Percentiles rank a stretch among this genome's conserved stretches.
phyloP scores from a whole-genome alignment of 495 filamentous ascomycete genomes.

The Podospora fimiseda region DNA sequence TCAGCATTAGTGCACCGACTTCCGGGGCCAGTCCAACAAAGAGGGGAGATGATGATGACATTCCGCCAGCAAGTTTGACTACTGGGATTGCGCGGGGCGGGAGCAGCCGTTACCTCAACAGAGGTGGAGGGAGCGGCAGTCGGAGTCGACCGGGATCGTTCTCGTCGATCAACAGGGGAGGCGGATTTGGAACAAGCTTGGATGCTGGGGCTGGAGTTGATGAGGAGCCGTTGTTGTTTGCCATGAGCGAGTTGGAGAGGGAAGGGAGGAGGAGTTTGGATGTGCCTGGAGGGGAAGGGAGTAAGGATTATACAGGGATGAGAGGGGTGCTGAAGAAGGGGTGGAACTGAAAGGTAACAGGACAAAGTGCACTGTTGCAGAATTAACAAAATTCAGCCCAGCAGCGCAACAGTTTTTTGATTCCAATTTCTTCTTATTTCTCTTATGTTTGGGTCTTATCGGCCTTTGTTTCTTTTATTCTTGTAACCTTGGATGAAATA shows the following conservation, averaged over 20 bases:
- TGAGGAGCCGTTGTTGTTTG: slow-evolving; percentile 78
- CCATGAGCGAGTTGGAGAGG: slow-evolving; percentile 76
- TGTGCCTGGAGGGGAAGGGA: slow-evolving; percentile 10
- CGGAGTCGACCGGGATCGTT: slow-evolving; percentile 20
- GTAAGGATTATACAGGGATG: slow-evolving; percentile 16
- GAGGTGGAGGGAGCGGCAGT: background rate
- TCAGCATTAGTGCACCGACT: no score
- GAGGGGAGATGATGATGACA: background rate
- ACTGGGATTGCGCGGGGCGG: slow-evolving; percentile 10
- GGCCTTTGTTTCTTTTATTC: no score
- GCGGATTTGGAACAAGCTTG: slow-evolving; percentile 48
- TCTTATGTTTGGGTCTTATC: no score
- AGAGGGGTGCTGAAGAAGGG: slow-evolving; percentile 16
- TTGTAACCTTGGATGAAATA: no score
- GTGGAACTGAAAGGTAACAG: slow-evolving; percentile 6
- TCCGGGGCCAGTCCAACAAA: background rate
- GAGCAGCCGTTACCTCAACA: background rate
- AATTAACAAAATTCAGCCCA: no score
- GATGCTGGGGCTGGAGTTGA: slow-evolving; percentile 56
- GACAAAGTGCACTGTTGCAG: no score
- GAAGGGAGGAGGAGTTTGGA: slow-evolving; percentile 67
- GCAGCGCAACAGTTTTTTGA: no score
- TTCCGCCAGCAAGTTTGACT: background rate
- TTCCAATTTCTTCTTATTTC: no score
- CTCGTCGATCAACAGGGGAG: slow-evolving; percentile 35